Base-by-base conservation (phyloP, 345 rosid species). In the Rhodamnia rubescens region DNA sequence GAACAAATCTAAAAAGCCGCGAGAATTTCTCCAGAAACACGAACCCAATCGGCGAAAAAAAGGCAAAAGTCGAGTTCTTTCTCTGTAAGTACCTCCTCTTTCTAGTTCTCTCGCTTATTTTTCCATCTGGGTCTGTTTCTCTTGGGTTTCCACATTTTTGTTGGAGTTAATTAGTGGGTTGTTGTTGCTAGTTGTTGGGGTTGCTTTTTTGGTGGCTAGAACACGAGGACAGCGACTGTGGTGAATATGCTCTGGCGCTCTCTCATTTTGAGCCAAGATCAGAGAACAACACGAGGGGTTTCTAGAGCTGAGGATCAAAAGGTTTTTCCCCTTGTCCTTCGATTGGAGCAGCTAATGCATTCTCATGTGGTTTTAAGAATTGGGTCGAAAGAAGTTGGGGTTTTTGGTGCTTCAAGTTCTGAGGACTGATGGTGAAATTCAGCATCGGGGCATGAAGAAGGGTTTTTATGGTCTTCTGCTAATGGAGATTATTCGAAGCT, bases 1-100 rank as follows among this genome's bases (percentile, higher is more conserved):
- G 13, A 50, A 50, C n/a, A 50, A 50, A 11, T 50, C 14, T 5
- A 16, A 64, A 9, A 69, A 69, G 24, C 3, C 47, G 78, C 47
- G 4, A 69, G 78, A 69, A 69, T 69, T 69, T 69, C 78, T 69
- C 78, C 78, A 69, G 78, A 69, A 69, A 18, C 78, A 11, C 26
- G 78, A 69, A 36, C 78, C 78, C 78, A 36, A 69, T 69, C 47
- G 78, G 47, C 24, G 0, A 21, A 3, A 36, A 36, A 69, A 69
- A 20, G 27, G 47, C 47, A 26, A 75, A 85, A 57, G 27, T 78
- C 40, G 54, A 78, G 86, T 9, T 29, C 51, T 80, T 84, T 42
- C 85, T 59, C 85, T 49, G 85, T 84, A 50, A 84, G 85, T 84
- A 32, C 80, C 82, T 29, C 36, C 55, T 49, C 82, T 84, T 53